Base-by-base conservation (phyloP, 306 rosid genomes). In the Trichosanthes truncata region DNA sequence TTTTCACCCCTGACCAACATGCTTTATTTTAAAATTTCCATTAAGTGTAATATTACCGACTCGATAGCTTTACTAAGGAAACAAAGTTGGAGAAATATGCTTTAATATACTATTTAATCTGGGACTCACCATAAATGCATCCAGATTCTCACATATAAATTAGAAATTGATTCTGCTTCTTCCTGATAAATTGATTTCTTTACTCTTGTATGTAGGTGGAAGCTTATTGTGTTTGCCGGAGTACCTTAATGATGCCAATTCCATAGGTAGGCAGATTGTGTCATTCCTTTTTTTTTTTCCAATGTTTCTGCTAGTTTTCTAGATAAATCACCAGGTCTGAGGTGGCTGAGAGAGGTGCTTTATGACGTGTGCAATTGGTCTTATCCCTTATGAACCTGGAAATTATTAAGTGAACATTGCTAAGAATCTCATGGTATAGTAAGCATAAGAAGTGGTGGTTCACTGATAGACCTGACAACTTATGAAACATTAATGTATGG, bases 141-240 rank as follows among this genome's bases (percentile, higher is more conserved):
- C 53, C 3, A 1, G 26, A 38, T 57, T 59, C 63, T 52, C 18
- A 74, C 78, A 31, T 51, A 18, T 18, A 12, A 52, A 31, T 74
- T 63, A 20, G 31, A 5, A 36, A 11, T n/a, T 15, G 40, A 40
- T 12, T 41, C 14, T 57, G 29, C 21, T 40, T 23, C 26, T 77
- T 56, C 18, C 29, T 43, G 26, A 57, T 79, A 49, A 25, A 26
- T 72, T 40, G 10, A 33, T 48, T 41, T 11, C 45, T 18, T 36
- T 40, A 74, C 66, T 25, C 4, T 53, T 38, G 59, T 45, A 59
- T 59, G 80, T 76, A 88, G 89, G 87, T 83, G 41, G 85, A 81
- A 85, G 83, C 84, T 71, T 84, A 82, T 84, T 84, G 87, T 89
- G 89, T 62, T 80, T 76, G 84, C 82, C 61, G 87, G 91, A 73